Conservation (phyloP, 2,329 filamentous ascomycete genomes). For the Onygena corvina region DNA sequence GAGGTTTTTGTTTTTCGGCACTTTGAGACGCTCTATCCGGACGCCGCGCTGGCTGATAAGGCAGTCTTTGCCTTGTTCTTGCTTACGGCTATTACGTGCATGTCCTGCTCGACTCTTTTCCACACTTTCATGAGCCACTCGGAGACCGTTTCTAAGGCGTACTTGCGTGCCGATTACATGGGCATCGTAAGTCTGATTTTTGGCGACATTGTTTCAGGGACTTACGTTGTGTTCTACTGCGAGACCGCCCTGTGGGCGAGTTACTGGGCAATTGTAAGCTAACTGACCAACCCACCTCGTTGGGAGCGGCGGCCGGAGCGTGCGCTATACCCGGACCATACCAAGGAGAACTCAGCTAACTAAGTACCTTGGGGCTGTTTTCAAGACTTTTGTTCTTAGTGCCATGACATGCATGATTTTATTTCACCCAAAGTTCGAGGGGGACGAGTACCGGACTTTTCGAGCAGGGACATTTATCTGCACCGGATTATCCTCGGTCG, state of each 20-base stretch:
- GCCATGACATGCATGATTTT: conserved; percentile 24
- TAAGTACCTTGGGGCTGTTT: background rate
- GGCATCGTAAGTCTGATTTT: conserved; percentile 23
- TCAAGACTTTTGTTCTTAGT: conserved; percentile 3
- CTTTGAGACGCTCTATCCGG: conserved; percentile 10
- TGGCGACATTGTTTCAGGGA: conserved; percentile 24
- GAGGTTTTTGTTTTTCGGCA: conserved; percentile 11
- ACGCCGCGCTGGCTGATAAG: conserved; percentile 8
- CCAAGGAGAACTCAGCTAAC: background rate
- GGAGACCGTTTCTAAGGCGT: conserved; percentile 17
- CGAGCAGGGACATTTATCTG: conserved; percentile 18
- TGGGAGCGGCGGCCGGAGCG: too few relatives aligned
- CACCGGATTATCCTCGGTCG: conserved; percentile 18
- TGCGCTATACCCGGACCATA: too few relatives aligned
- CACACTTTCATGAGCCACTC: conserved; percentile 24
- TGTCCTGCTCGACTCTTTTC: conserved; percentile 42
- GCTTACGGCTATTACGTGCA: conserved; percentile 51
- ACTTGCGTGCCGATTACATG: conserved; percentile 20
- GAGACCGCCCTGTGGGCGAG: conserved; percentile 17
- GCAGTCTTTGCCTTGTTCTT: conserved; percentile 49
- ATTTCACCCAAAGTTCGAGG: conserved; percentile 26
- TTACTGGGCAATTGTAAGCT: conserved; percentile 24
- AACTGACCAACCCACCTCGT: too few relatives aligned
- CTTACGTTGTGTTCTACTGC: conserved; percentile 24
- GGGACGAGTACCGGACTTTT: conserved; percentile 16